phyloP scores from a whole-genome alignment of 371 early-diverging fungal genomes.

The Rhizopus microsporus region DNA sequence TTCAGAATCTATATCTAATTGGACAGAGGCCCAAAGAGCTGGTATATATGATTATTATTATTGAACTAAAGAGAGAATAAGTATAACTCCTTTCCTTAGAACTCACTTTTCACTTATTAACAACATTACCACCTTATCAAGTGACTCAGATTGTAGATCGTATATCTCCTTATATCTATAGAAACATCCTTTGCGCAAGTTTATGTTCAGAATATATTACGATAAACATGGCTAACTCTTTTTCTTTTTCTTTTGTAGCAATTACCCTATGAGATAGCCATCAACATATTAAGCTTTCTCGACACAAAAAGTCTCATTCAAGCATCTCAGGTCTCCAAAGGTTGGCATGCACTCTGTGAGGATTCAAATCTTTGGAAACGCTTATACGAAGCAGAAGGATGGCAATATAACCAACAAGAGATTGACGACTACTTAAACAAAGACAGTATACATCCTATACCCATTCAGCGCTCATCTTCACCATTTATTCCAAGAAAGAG shows the following conservation, averaged over 20 bases:
- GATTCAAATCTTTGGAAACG: slow-evolving; percentile 70
- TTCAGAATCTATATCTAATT: slow-evolving; percentile 44
- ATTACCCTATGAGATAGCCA: slow-evolving; percentile 63
- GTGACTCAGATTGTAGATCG: slow-evolving; percentile 13
- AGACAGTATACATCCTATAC: slow-evolving; percentile 2
- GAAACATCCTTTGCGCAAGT: slow-evolving; percentile 59
- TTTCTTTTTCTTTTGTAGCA: slow-evolving; percentile 20
- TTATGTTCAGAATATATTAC: background rate
- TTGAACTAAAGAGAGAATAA: background rate
- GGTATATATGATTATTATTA: slow-evolving; percentile 26
- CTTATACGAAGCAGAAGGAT: slow-evolving; percentile 53
- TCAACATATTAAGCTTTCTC: slow-evolving; percentile 61
- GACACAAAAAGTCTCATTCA: slow-evolving; percentile 49
- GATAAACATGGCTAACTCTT: background rate
- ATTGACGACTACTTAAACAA: slow-evolving; percentile 47
- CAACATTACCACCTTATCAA: slow-evolving; percentile 18
- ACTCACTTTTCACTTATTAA: slow-evolving; percentile 18
- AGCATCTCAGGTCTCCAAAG: slow-evolving; percentile 57
- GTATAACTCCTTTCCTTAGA: slow-evolving; percentile 4
- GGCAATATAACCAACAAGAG: slow-evolving; percentile 54
- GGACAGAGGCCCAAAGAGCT: slow-evolving; percentile 66
- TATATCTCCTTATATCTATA: slow-evolving; percentile 60
- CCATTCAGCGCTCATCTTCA: slow-evolving; percentile 15
- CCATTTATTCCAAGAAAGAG: slow-evolving; percentile 70
- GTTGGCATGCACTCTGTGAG: slow-evolving; percentile 60